phyloP scores from a whole-genome alignment of 108 stramenopile species.

The Phaeodactylum tricornutum region DNA sequence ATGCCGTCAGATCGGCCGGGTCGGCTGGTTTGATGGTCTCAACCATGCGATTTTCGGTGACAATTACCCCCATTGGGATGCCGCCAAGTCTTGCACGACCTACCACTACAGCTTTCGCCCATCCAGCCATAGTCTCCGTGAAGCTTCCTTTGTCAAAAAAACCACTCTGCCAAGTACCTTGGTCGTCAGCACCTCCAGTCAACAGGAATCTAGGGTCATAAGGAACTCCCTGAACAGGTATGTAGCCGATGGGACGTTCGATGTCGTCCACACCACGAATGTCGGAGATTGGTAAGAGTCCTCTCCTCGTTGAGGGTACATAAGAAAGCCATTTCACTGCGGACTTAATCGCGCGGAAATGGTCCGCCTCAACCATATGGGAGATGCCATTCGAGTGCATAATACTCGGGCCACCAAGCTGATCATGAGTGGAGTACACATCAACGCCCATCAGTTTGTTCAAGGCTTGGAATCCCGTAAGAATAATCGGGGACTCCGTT shows the following conservation, averaged over 20 bases:
- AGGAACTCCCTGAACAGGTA: constrained; percentile 68
- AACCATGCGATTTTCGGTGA: constrained; percentile 92
- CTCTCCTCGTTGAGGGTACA: constrained; percentile 78
- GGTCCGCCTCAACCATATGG: constrained; percentile 84
- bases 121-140: constrained; percentile 91
- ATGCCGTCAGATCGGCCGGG: constrained; percentile 92
- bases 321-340: constrained; percentile 93
- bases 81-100: constrained; percentile 97
- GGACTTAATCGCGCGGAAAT: constrained; percentile 81
- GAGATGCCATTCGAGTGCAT: constrained; percentile 98
- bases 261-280: constrained; percentile 86
- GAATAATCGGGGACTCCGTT: constrained; percentile 88
- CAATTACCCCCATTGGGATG: constrained; percentile 96
- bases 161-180: constrained; percentile 80
- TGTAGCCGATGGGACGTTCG: constrained; percentile 80
- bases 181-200: constrained; percentile 67
- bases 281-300: constrained; percentile 78
- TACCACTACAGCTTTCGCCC: constrained; percentile 97
- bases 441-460: constrained; percentile 99
- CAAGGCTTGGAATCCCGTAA: constrained; percentile 98
- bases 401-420: constrained; percentile 94
- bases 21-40: constrained; percentile 95
- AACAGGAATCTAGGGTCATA: constrained; percentile 93
- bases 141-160: constrained; percentile 98
- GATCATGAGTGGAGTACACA: constrained; percentile 98